Evolutionary conservation across 2,329 filamentous ascomycete species (phyloP).

Genomic region (Talaromyces sp.): DNA sequence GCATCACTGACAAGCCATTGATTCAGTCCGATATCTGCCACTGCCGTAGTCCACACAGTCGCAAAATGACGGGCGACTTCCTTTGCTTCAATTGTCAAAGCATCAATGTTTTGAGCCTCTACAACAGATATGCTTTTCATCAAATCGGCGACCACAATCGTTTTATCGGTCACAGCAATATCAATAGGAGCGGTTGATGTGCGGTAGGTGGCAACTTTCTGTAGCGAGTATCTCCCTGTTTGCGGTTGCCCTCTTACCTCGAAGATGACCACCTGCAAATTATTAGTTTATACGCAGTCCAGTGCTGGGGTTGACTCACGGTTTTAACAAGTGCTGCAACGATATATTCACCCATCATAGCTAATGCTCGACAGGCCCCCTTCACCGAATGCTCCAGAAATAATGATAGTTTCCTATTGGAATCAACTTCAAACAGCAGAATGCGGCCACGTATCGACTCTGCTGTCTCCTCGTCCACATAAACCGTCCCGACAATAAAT

Average conservation of each 20-base stretch:
- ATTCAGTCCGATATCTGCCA: conserved; percentile 68
- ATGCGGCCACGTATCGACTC: conserved; percentile 70
- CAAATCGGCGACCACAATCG: conserved; percentile 81
- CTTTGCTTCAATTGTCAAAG: conserved; percentile 26
- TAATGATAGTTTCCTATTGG: conserved; percentile 68
- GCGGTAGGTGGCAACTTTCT: conserved; percentile 71
- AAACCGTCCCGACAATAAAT: conserved; percentile 89
- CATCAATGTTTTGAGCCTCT: conserved; percentile 53
- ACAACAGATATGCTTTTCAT: conserved; percentile 89
- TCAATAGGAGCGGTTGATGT: conserved; percentile 82
- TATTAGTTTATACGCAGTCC: conserved; percentile 20
- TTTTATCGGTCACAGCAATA: conserved; percentile 67
- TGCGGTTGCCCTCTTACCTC: conserved; percentile 40
- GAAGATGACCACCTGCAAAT: conserved; percentile 56
- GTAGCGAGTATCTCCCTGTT: conserved; percentile 50
- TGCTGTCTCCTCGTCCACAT: conserved; percentile 59
- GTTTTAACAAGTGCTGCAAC: conserved; percentile 89
- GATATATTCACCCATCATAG: conserved; percentile 70
- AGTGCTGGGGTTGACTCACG: conserved; percentile 44
- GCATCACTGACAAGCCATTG: conserved; percentile 81
- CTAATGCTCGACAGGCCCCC: conserved; percentile 77
- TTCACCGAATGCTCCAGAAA: conserved; percentile 68
- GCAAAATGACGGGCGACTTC: conserved; percentile 80
- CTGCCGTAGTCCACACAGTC: conserved; percentile 75
- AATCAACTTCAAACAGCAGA: conserved; percentile 72